Evolutionary conservation across 257 asterid genomes (phyloP).

Genomic region (Datura wrightii): DNA sequence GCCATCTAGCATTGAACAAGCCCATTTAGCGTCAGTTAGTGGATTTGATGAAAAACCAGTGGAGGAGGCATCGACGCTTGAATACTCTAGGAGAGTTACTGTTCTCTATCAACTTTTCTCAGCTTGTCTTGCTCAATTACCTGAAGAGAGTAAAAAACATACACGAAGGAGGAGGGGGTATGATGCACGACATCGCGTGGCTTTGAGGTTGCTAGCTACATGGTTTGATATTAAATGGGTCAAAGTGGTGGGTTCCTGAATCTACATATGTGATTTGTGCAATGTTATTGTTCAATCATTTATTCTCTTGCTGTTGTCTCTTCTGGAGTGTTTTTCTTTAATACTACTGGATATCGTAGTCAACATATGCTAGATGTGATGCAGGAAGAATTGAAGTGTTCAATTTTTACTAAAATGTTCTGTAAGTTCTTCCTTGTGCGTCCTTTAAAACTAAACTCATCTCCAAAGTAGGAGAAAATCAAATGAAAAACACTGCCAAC

Average conservation of each 20-base stretch:
- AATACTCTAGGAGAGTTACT: slow-evolving; percentile 65
- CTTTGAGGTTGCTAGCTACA: slow-evolving; percentile 79
- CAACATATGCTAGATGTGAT: not conserved
- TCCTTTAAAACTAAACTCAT: not conserved
- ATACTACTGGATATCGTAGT: not conserved
- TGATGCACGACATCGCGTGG: slow-evolving; percentile 88
- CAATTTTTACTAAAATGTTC: not conserved
- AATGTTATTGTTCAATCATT: slow-evolving; percentile 17
- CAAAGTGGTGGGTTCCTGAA: slow-evolving; percentile 60
- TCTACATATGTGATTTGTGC: slow-evolving; percentile 11
- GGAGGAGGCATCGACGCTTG: slow-evolving; percentile 65
- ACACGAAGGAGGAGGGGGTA: slow-evolving; percentile 67
- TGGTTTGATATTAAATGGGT: slow-evolving; percentile 89
- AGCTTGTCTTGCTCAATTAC: slow-evolving; percentile 74
- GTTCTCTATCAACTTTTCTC: slow-evolving; percentile 83
- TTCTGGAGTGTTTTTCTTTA: not conserved
- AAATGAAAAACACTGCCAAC: not conserved
- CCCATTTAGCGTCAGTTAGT: slow-evolving; percentile 40
- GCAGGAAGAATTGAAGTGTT: not conserved
- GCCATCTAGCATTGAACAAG: slow-evolving; percentile 50
- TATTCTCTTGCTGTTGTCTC: not conserved
- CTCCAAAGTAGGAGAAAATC: not conserved
- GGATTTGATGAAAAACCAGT: slow-evolving; percentile 61
- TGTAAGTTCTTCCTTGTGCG: slow-evolving; percentile 19
- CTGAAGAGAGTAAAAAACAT: slow-evolving; percentile 54